A percentile compares a stretch with the other conserved stretches of the same genome.
phyloP scores from a whole-genome alignment of 768 basidiomycete genomes.

The Leccinum disarticulatum region DNA sequence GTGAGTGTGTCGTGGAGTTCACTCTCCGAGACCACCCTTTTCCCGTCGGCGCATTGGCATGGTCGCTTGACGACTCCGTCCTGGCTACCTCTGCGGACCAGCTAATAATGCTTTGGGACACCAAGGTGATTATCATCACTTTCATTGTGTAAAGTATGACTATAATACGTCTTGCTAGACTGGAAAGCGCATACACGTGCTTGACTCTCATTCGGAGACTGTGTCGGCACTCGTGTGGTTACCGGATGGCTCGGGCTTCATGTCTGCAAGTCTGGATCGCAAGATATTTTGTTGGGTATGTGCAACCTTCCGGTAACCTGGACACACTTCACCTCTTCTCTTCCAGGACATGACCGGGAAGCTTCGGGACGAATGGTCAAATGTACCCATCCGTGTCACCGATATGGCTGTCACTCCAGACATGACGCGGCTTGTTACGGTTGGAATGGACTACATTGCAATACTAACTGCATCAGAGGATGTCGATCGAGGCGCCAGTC shows the following conservation, averaged over 20 bases:
- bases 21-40: constrained; percentile 77
- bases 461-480: constrained; percentile 18
- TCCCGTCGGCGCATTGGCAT: constrained; percentile 79
- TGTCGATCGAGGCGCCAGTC: constrained; percentile 30
- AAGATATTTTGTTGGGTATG: constrained; percentile 83
- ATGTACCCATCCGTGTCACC: constrained; percentile 74
- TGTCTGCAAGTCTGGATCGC: constrained; percentile 85
- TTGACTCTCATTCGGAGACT: constrained; percentile 74
- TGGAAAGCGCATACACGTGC: constrained; percentile 63
- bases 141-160: neutral
- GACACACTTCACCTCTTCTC: constrained; percentile 10
- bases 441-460: constrained; percentile 60
- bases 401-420: constrained; percentile 89
- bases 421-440: constrained; percentile 77
- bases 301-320: constrained; percentile 4
- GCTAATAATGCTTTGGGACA: constrained; percentile 85
- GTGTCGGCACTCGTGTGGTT: constrained; percentile 88
- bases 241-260: constrained; percentile 85
- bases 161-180: constrained; percentile 47
- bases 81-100: constrained; percentile 84
- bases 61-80: constrained; percentile 87
- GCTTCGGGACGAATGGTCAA: constrained; percentile 65
- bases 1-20: constrained; percentile 59
- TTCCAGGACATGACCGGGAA: constrained; percentile 74
- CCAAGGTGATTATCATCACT: constrained; percentile 55